Percentiles rank a stretch among this genome's conserved stretches.
Evolutionary conservation across 83 land plant genomes (phyloP).

Genomic region (Picea mariana): DNA sequence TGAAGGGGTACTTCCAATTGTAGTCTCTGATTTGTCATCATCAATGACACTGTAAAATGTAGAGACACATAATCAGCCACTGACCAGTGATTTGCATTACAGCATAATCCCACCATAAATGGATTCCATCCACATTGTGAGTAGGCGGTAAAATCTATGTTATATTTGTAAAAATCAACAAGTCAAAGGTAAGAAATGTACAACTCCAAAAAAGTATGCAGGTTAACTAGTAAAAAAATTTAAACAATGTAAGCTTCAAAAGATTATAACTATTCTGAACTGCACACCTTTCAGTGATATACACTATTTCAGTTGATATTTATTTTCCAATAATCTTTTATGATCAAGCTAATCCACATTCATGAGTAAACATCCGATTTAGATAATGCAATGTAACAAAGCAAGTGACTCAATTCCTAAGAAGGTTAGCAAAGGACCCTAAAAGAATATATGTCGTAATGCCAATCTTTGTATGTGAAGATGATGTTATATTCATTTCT

Average conservation of each 20-base stretch:
- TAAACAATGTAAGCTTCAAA: neutral
- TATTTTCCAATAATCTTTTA: neutral
- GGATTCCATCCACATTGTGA: neutral
- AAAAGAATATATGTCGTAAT: neutral
- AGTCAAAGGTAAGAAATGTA: neutral
- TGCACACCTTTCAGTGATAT: neutral
- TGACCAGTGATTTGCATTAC: neutral
- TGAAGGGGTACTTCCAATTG: constrained; percentile 20
- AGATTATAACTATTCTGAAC: neutral
- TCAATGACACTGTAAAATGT: constrained; percentile 61
- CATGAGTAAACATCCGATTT: neutral
- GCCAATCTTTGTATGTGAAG: neutral
- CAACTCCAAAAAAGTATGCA: neutral
- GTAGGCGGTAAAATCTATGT: neutral
- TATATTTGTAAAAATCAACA: neutral
- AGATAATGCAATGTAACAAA: neutral
- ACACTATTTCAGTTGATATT: neutral
- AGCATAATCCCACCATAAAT: neutral
- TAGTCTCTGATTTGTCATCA: constrained; percentile 30
- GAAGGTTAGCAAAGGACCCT: neutral
- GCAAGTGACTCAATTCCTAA: neutral
- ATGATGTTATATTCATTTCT: neutral
- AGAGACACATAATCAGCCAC: constrained; percentile 9
- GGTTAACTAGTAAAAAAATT: neutral
- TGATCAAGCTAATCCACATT: neutral